Evolutionary conservation across 257 asterid genomes (phyloP).

Genomic region (Petunia axillaris): DNA sequence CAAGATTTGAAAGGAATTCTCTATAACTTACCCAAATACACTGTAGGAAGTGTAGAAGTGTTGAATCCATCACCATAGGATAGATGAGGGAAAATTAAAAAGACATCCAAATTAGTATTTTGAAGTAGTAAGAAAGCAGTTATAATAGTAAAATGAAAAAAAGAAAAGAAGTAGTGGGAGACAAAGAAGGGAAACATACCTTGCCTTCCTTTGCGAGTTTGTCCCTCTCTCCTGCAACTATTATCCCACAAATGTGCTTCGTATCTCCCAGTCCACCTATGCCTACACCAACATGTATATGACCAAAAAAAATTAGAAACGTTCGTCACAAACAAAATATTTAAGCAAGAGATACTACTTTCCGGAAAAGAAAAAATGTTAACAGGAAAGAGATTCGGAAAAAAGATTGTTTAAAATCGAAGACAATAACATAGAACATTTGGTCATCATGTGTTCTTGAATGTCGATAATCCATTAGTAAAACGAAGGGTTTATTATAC

Average conservation of each 20-base stretch:
- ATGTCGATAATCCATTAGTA: background rate
- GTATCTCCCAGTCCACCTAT: conserved; percentile 91
- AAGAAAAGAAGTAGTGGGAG: conserved; percentile 45
- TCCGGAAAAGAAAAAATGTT: too few species aligned
- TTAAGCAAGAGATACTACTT: too few species aligned
- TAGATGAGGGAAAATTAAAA: conserved; percentile 22
- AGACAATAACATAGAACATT: background rate
- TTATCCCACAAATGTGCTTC: conserved; percentile 98
- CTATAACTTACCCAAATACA: conserved; percentile 72
- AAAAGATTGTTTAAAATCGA: too few species aligned
- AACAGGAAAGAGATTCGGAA: too few species aligned
- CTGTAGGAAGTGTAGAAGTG: conserved; percentile 46
- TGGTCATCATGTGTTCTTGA: background rate
- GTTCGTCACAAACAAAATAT: background rate
- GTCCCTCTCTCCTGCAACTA: conserved; percentile 95
- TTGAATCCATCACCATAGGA: conserved; percentile 29
- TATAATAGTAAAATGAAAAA: background rate
- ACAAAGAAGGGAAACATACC: conserved; percentile 50
- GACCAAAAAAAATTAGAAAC: background rate
- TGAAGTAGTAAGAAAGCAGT: conserved; percentile 20
- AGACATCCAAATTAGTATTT: conserved; percentile 39
- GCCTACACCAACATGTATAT: conserved; percentile 43
- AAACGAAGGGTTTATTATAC: background rate
- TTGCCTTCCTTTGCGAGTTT: conserved; percentile 96
- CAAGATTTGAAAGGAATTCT: background rate